Evolutionary conservation across 345 rosid genomes (phyloP).

Genomic region (Mangifera indica): DNA sequence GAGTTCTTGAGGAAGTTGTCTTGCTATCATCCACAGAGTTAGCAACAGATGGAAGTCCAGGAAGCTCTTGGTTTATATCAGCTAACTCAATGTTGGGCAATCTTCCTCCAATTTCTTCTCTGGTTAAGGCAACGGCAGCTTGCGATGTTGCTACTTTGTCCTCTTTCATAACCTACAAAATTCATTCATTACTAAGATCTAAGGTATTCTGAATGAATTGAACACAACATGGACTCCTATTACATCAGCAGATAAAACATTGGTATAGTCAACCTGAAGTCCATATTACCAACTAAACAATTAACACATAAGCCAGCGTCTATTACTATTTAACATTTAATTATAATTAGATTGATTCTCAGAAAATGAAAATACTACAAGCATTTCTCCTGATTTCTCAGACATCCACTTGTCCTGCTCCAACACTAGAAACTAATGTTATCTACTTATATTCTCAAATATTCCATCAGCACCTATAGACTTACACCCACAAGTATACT

Average conservation of each 20-base stretch:
- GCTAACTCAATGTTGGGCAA: conserved; percentile 35
- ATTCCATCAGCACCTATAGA: background rate
- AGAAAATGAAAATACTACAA: background rate
- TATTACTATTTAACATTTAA: background rate
- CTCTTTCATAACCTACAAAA: conserved; percentile 33
- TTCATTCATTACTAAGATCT: background rate
- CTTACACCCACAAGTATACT: background rate
- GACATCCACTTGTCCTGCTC: background rate
- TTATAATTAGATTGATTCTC: background rate
- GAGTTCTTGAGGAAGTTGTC: conserved; percentile 66
- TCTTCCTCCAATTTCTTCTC: conserved; percentile 25
- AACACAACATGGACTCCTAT: background rate
- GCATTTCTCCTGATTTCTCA: background rate
- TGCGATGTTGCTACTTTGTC: conserved; percentile 19
- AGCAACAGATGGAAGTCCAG: conserved; percentile 30
- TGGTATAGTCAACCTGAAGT: background rate
- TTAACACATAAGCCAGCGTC: background rate
- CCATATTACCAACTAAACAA: background rate
- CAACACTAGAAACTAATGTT: background rate
- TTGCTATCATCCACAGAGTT: conserved; percentile 41
- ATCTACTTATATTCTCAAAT: background rate
- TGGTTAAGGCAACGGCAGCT: conserved; percentile 26
- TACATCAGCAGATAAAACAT: conserved; percentile 9
- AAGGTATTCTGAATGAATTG: background rate
- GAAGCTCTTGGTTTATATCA: conserved; percentile 51